phyloP scores from a whole-genome alignment of 768 basidiomycete genomes.

The Porphyrellus cyaneotinctus region DNA sequence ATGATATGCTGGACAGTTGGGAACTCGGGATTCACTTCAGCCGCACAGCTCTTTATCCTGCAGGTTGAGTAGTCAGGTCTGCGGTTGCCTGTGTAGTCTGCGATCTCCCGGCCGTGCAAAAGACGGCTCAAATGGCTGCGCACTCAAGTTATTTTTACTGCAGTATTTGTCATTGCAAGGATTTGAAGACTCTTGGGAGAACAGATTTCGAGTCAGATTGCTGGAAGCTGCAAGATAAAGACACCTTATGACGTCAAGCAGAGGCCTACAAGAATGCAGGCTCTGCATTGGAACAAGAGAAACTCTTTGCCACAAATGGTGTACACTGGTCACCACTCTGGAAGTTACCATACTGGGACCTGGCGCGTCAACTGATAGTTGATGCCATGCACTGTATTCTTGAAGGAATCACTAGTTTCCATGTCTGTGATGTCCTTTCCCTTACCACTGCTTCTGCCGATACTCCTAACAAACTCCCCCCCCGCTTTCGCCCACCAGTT shows the following conservation, averaged over 20 bases:
- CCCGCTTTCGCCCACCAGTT: not conserved
- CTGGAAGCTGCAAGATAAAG: not conserved
- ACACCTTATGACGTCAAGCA: not conserved
- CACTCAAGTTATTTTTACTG: not conserved
- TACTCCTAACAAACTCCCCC: not conserved
- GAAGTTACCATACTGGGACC: slow-evolving; percentile 28
- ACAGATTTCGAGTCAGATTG: not conserved
- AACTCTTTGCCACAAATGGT: slow-evolving; percentile 13
- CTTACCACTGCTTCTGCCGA: not conserved
- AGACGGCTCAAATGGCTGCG: not conserved
- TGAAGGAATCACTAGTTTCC: not conserved
- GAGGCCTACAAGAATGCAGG: not conserved
- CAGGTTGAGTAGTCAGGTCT: not conserved
- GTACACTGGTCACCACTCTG: slow-evolving; percentile 20
- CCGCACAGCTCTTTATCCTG: not conserved
- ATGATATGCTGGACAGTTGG: slow-evolving; percentile 25
- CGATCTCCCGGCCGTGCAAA: not conserved
- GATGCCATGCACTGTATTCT: slow-evolving; percentile 30
- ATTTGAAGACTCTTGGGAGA: not conserved
- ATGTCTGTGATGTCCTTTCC: not conserved
- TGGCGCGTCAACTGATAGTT: slow-evolving; percentile 13
- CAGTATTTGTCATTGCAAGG: not conserved
- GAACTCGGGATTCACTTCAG: not conserved
- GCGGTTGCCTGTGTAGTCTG: not conserved
- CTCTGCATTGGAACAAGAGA: not conserved